Evolutionary conservation across 805 yeast species (phyloP).

Genomic region (Hermanozyma aechmeae): DNA sequence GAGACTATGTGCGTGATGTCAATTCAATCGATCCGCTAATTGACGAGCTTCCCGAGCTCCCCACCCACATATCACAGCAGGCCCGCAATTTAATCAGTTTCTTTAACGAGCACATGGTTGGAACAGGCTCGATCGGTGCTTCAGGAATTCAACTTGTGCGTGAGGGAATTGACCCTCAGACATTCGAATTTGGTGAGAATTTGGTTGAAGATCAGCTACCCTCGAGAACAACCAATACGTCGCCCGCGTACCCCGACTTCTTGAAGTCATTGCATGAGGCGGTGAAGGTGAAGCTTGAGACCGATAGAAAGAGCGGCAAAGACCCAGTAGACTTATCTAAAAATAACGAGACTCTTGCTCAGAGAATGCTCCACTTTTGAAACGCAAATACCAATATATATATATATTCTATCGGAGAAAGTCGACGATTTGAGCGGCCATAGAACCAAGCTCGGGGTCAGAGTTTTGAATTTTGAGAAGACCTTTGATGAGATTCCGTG

Average conservation of each 20-base stretch:
- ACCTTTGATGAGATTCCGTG: too few species aligned
- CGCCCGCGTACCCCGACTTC: conserved; percentile 57
- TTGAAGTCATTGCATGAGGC: conserved; percentile 59
- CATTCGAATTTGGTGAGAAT: conserved; percentile 40
- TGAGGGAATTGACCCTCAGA: conserved; percentile 54
- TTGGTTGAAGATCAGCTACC: conserved; percentile 59
- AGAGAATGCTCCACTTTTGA: conserved; percentile 28
- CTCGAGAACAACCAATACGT: conserved; percentile 11
- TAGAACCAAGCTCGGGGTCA: too few species aligned
- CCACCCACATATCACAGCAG: conserved; percentile 60
- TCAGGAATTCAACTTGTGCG: conserved; percentile 51
- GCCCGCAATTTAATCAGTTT: conserved; percentile 54
- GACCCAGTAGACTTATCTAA: conserved; percentile 17
- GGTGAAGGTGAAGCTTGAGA: conserved; percentile 43
- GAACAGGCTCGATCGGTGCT: conserved; percentile 18
- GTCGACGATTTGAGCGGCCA: neutral
- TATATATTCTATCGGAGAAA: neutral
- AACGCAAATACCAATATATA: neutral
- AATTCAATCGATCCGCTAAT: conserved; percentile 38
- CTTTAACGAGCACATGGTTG: conserved; percentile 30
- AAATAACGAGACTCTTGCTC: conserved; percentile 27
- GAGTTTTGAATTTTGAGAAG: too few species aligned
- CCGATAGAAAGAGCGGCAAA: conserved; percentile 26
- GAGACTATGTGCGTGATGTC: conserved; percentile 36
- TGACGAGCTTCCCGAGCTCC: conserved; percentile 60